Percentiles rank a stretch among this genome's conserved stretches.
These are phyloP conservation scores for Neurospora sp. DNA, from an alignment of 495 filamentous ascomycete species.

Conservation along the genomic window DNA sequence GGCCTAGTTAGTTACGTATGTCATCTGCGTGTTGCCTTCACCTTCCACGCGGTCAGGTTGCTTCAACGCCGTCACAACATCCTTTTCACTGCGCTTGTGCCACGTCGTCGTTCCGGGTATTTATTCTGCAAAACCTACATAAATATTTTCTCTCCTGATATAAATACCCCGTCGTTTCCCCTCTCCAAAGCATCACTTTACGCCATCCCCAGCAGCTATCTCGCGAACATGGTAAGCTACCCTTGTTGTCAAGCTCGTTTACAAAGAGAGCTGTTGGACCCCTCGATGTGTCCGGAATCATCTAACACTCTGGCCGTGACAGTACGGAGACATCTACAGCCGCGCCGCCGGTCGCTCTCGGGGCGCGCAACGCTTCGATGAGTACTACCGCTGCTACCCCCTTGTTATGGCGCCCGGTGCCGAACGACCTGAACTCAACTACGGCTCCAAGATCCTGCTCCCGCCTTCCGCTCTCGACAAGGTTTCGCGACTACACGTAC, in stretches of 20 bases:
- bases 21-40: neutral
- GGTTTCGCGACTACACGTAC: constrained; percentile 89
- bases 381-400: constrained; percentile 95
- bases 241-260: neutral
- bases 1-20: neutral
- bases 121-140: neutral
- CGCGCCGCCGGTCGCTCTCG: constrained; percentile 18
- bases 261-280: neutral
- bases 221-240: neutral
- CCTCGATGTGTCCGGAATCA: neutral
- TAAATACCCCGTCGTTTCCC: neutral
- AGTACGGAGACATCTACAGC: neutral
- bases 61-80: neutral
- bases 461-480: constrained; percentile 93
- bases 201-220: neutral
- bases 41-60: neutral
- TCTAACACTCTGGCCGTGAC: neutral
- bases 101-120: neutral
- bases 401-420: constrained; percentile 88
- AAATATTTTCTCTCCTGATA: neutral
- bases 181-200: neutral
- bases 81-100: neutral
- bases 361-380: constrained; percentile 66
- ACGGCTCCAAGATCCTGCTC: constrained; percentile 94
- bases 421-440: constrained; percentile 83